A percentile compares a stretch with the other conserved stretches of the same genome.
Evolutionary conservation across 495 filamentous ascomycete species (phyloP).

Genomic region (Rusavskia elegans): DNA sequence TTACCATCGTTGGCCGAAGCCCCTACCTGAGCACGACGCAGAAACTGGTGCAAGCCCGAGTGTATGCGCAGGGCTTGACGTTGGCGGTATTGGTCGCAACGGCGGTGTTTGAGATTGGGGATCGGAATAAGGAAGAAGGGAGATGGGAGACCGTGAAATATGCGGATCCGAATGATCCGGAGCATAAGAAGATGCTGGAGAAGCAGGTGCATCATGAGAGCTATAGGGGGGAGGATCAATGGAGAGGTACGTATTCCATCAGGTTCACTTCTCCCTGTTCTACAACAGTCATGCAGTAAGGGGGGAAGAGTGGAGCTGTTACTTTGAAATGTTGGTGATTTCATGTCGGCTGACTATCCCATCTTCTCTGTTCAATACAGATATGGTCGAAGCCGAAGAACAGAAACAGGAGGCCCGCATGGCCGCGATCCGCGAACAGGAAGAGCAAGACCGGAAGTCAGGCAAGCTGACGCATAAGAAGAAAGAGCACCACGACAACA

Average conservation of each 20-base stretch:
- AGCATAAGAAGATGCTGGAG: slow-evolving; percentile 61
- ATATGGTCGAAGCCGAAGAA: slow-evolving; percentile 57
- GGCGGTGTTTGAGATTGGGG: slow-evolving; percentile 78
- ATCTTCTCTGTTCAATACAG: too few relatives aligned
- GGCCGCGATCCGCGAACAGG: slow-evolving; percentile 15
- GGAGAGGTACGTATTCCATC: slow-evolving; percentile 26
- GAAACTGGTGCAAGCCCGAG: slow-evolving; percentile 93
- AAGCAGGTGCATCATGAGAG: slow-evolving; percentile 67
- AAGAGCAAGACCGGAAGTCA: neutral
- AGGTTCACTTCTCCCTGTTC: too few relatives aligned
- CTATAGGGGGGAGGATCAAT: slow-evolving; percentile 69
- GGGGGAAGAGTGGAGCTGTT: too few relatives aligned
- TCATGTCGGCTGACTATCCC: too few relatives aligned
- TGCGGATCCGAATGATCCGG: slow-evolving; percentile 27
- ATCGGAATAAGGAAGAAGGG: slow-evolving; percentile 60
- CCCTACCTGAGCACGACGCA: slow-evolving; percentile 59
- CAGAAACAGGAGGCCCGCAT: slow-evolving; percentile 34
- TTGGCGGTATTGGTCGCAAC: slow-evolving; percentile 74
- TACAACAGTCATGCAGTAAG: too few relatives aligned
- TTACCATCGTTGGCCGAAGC: slow-evolving; percentile 65
- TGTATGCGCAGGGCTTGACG: slow-evolving; percentile 94
- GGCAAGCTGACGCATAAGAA: slow-evolving; percentile 1
- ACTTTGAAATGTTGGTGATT: too few relatives aligned
- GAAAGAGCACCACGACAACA: neutral
- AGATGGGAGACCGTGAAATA: slow-evolving; percentile 16